These are phyloP conservation scores for Trypanosoma avium DNA, from an alignment of 208 protist genomes.

Conservation along the genomic window DNA sequence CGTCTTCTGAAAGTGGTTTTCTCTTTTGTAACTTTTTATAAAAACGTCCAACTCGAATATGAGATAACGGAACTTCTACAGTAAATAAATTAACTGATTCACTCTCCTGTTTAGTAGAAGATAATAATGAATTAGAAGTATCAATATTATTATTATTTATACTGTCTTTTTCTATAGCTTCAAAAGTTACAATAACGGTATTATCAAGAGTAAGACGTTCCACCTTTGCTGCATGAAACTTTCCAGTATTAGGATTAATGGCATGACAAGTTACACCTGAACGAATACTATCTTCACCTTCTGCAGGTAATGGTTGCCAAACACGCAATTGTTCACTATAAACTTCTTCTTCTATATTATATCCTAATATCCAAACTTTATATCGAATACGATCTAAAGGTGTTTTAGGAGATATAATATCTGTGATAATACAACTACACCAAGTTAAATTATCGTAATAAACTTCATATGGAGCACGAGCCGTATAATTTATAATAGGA, in stretches of 20 bases:
- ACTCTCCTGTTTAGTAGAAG: too few species aligned
- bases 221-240: conserved; percentile 45
- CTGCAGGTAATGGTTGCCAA: conserved; percentile 36
- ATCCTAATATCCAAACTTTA: conserved; percentile 66
- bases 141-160: not conserved
- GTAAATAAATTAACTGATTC: too few species aligned
- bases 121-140: too few species aligned
- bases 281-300: conserved; percentile 29
- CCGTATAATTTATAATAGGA: conserved; percentile 7
- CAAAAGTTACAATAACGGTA: conserved; percentile 55
- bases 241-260: conserved; percentile 45
- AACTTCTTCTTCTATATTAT: conserved; percentile 65
- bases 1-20: conserved; percentile 45
- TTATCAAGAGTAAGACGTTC: conserved; percentile 73
- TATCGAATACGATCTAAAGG: conserved; percentile 57
- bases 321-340: conserved; percentile 60
- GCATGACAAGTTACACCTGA: conserved; percentile 64
- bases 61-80: conserved; percentile 66
- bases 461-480: conserved; percentile 64
- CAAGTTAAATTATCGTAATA: conserved; percentile 62
- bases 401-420: conserved; percentile 37
- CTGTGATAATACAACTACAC: conserved; percentile 77
- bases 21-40: conserved; percentile 60
- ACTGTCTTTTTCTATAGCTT: conserved; percentile 2
- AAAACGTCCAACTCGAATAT: conserved; percentile 53